Evolutionary conservation across 352 stramenopile genomes (phyloP), one percentile per base, ranked within the genome.

Genomic region (Phytophthora capsici): DNA sequence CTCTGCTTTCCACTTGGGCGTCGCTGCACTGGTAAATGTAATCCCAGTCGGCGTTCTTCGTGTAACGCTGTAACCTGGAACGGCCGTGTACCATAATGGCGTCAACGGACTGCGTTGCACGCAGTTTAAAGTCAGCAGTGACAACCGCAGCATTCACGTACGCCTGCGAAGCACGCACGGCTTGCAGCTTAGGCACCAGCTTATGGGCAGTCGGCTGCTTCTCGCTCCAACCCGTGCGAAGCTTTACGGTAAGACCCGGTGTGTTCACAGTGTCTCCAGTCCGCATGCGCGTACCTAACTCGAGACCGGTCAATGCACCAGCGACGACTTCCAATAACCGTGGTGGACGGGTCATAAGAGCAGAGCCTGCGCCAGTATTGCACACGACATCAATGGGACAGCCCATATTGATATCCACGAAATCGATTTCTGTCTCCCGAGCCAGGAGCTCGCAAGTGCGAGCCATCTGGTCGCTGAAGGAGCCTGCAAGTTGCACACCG

Each of bases 321-420:
- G 95, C 83, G 14, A 99, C 73, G 37, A 98, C 86, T 41, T 92
- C 87, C 34, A 92, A 73, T 5, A 99, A 63, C 17, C 94, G 92
- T 22, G 91, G 90, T 8, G 94, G 86, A 16, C 92, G 82, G 25
- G 89, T 94, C 97, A 99, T 99, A 30, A 99, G 79, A 37, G 92
- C 84, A 6, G 96, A 90, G 17, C 98, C 98, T 19, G 93, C 90
- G 19, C 92, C 92, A 38, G 86, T 63, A 48, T 84, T 78, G 51
- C 85, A 95, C 60, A 97, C 87, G 28, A 99, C 74, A 74, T 99
- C 98, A 58, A 99, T 98, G 12, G 98, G 98, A 77, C 98, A 99
- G 44, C 98, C 98, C 75, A 99, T 94, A 86, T 99, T 99, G 68
- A 99, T 92, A 80, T 99, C 98, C 28, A 99, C 87, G 84, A 99